Evolutionary conservation across 2,329 filamentous ascomycete species (phyloP).

Genomic region (Alternaria consortialis): DNA sequence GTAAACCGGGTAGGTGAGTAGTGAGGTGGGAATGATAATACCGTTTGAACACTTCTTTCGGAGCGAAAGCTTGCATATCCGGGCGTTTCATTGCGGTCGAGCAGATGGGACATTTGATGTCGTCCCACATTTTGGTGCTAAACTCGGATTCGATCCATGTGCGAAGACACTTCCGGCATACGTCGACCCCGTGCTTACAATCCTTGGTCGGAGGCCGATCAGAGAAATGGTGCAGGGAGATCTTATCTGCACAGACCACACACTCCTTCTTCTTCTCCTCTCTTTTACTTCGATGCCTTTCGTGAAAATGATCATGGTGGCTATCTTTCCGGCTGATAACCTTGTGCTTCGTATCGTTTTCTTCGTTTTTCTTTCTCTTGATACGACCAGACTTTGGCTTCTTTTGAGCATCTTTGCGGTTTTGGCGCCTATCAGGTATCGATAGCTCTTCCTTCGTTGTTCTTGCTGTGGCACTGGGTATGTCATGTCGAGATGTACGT

Average conservation of each 20-base stretch:
- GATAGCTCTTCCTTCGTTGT: neutral
- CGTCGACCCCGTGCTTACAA: conserved; percentile 48
- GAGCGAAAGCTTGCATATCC: conserved; percentile 58
- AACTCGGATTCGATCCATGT: conserved; percentile 53
- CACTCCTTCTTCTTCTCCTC: conserved; percentile 33
- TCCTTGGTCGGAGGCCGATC: conserved; percentile 39
- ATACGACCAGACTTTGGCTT: neutral
- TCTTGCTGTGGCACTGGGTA: neutral
- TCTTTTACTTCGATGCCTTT: neutral
- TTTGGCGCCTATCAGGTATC: neutral
- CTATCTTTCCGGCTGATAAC: neutral
- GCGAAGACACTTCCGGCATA: conserved; percentile 51
- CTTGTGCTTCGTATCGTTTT: neutral
- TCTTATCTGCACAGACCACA: conserved; percentile 47
- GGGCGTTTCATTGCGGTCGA: conserved; percentile 53
- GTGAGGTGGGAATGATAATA: neutral
- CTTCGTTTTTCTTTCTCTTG: neutral
- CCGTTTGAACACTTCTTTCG: neutral
- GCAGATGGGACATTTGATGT: conserved; percentile 63
- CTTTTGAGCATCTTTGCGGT: neutral
- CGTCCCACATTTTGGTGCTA: conserved; percentile 53
- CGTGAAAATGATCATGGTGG: neutral
- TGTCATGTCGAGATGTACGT: neutral
- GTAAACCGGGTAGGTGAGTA: neutral
- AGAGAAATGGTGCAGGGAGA: conserved; percentile 44